These are phyloP conservation scores for Orbilia quercus DNA, from an alignment of 2,329 filamentous ascomycete genomes.

Conservation along the genomic window DNA sequence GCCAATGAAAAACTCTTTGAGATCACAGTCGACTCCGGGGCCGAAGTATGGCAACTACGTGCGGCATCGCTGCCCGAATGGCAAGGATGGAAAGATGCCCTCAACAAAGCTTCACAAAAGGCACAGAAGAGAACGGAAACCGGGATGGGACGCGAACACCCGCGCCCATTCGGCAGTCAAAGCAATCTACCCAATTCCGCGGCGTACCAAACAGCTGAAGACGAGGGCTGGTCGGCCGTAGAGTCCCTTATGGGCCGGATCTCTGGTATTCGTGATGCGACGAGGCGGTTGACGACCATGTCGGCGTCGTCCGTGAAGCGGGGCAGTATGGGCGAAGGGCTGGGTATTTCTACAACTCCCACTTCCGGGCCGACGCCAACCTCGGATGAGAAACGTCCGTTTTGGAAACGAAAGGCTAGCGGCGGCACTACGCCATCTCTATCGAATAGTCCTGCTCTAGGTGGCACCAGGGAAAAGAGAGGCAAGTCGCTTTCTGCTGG, in stretches of 20 bases:
- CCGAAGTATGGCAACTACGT: slow-evolving; percentile 94
- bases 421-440: slow-evolving; percentile 63
- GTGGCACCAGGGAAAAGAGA: slow-evolving; percentile 44
- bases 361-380: slow-evolving; percentile 51
- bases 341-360: slow-evolving; percentile 31
- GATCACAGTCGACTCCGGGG: slow-evolving; percentile 95
- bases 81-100: slow-evolving; percentile 82
- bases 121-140: slow-evolving; percentile 65
- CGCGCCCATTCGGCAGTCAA: slow-evolving; percentile 20
- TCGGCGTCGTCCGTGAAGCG: slow-evolving; percentile 61
- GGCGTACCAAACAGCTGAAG: slow-evolving; percentile 68
- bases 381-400: slow-evolving; percentile 73
- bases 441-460: slow-evolving; percentile 64
- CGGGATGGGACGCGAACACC: slow-evolving; percentile 52
- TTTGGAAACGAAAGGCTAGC: slow-evolving; percentile 92
- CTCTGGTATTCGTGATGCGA: slow-evolving; percentile 86
- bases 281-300: slow-evolving; percentile 81
- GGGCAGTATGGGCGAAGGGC: slow-evolving; percentile 29
- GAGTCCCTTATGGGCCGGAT: slow-evolving; percentile 87
- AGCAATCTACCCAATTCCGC: slow-evolving; percentile 42
- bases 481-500: slow-evolving; percentile 56
- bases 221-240: slow-evolving; percentile 86
- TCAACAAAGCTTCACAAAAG: slow-evolving; percentile 83
- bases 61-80: slow-evolving; percentile 87
- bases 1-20: slow-evolving; percentile 88